These are phyloP conservation scores for Lumnitzera racemosa DNA, from an alignment of 345 rosid species.

Conservation along the genomic window DNA sequence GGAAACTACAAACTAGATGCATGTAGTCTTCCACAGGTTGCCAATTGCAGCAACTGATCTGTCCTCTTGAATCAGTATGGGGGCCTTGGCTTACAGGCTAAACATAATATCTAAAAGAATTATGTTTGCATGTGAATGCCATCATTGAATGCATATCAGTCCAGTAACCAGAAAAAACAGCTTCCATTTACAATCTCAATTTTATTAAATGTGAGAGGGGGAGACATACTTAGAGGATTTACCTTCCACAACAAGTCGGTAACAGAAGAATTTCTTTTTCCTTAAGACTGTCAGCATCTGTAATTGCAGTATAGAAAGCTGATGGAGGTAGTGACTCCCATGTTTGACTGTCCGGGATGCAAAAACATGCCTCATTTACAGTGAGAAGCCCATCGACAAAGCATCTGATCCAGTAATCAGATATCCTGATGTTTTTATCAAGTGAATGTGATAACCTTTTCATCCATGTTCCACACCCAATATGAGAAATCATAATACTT, in stretches of 20 bases:
- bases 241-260: slow-evolving; percentile 80
- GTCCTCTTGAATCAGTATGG: too few relatives aligned
- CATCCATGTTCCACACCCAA: slow-evolving; percentile 81
- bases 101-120: too few relatives aligned
- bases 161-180: neutral
- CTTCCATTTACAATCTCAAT: neutral
- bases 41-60: too few relatives aligned
- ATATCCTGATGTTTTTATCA: slow-evolving; percentile 19
- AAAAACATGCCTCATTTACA: slow-evolving; percentile 52
- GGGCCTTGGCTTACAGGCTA: too few relatives aligned
- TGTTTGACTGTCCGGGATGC: slow-evolving; percentile 68
- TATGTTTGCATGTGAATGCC: too few relatives aligned
- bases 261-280: slow-evolving; percentile 47
- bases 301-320: slow-evolving; percentile 30
- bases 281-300: slow-evolving; percentile 27
- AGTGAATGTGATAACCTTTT: slow-evolving; percentile 24
- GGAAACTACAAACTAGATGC: neutral
- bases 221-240: neutral
- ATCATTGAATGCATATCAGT: neutral
- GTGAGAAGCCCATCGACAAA: slow-evolving; percentile 46
- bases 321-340: slow-evolving; percentile 77
- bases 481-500: slow-evolving; percentile 61
- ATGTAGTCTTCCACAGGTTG: too few relatives aligned
- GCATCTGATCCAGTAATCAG: slow-evolving; percentile 60
- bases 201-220: too few relatives aligned